Evolutionary conservation across 2,329 filamentous ascomycete species (phyloP).

Genomic region (Trichoderma hamatum): DNA sequence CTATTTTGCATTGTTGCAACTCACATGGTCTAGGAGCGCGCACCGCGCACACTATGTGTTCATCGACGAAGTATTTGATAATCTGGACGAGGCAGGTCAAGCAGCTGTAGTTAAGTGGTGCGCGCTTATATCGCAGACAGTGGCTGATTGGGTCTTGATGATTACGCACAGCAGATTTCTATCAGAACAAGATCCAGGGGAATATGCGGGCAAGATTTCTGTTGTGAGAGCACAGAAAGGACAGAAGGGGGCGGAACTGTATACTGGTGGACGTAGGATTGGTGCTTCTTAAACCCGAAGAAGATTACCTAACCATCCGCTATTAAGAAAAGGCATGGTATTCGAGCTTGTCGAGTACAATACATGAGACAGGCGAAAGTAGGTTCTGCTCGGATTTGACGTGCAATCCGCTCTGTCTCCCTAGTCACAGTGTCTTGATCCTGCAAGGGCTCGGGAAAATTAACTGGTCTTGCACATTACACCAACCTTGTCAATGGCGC

Average conservation of each 20-base stretch:
- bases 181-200: slow-evolving; percentile 27
- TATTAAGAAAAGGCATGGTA: too few relatives aligned
- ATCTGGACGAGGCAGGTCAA: slow-evolving; percentile 29
- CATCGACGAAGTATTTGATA: slow-evolving; percentile 33
- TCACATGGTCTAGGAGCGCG: slow-evolving; percentile 27
- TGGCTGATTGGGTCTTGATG: slow-evolving; percentile 18
- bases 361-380: too few relatives aligned
- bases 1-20: slow-evolving; percentile 33
- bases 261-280: slow-evolving; percentile 27
- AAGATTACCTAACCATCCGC: too few relatives aligned
- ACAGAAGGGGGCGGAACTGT: slow-evolving; percentile 27
- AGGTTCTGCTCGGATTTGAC: too few relatives aligned
- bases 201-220: neutral
- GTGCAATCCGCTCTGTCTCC: too few relatives aligned
- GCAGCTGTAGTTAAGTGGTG: slow-evolving; percentile 29
- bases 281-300: neutral
- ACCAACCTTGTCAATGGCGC: too few relatives aligned
- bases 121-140: slow-evolving; percentile 22
- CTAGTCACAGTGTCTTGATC: too few relatives aligned
- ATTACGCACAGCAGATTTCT: slow-evolving; percentile 32
- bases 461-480: too few relatives aligned
- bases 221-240: slow-evolving; percentile 31
- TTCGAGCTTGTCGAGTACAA: too few relatives aligned
- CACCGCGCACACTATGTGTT: slow-evolving; percentile 32
- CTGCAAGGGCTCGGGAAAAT: too few relatives aligned